Conservation (phyloP, 495 filamentous ascomycete genomes). For the Aspergillus haitiensis region DNA sequence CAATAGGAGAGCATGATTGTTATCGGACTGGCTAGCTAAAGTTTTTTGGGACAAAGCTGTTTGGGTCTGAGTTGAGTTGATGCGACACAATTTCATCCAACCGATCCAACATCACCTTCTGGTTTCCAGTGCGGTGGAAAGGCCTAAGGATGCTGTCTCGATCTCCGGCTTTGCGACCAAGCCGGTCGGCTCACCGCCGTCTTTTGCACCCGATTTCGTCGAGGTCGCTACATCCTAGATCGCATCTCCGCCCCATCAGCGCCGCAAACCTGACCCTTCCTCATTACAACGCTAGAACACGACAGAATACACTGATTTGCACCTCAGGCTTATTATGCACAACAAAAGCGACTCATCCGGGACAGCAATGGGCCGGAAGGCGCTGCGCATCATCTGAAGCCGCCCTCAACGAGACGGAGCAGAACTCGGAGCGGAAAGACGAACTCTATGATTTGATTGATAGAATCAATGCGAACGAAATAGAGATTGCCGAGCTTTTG, state of each 20-base stretch:
- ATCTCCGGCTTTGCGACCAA: constrained; percentile 34
- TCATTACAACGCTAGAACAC: constrained; percentile 21
- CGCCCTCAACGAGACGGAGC: constrained; percentile 19
- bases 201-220: constrained; percentile 27
- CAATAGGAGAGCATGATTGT: constrained; percentile 37
- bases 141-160: constrained; percentile 38
- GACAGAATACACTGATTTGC: constrained; percentile 16
- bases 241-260: constrained; percentile 35
- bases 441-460: constrained; percentile 42
- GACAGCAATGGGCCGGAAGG: constrained; percentile 17
- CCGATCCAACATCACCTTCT: constrained; percentile 9
- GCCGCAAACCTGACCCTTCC: constrained; percentile 23
- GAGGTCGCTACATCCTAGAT: constrained; percentile 22
- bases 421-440: constrained; percentile 25
- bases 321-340: constrained; percentile 6
- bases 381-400: constrained; percentile 33
- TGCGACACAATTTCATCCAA: constrained; percentile 25
- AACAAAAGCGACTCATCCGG: not conserved
- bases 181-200: constrained; percentile 30
- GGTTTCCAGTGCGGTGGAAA: constrained; percentile 15
- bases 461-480: constrained; percentile 40
- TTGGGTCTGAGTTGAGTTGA: constrained; percentile 20
- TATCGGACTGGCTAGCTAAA: constrained; percentile 17
- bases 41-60: constrained; percentile 40
- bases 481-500: constrained; percentile 35